Evolutionary conservation across 2,329 filamentous ascomycete species (phyloP), one percentile per base, ranked within the genome.

Genomic region (Chrysosporium keratinophilum): DNA sequence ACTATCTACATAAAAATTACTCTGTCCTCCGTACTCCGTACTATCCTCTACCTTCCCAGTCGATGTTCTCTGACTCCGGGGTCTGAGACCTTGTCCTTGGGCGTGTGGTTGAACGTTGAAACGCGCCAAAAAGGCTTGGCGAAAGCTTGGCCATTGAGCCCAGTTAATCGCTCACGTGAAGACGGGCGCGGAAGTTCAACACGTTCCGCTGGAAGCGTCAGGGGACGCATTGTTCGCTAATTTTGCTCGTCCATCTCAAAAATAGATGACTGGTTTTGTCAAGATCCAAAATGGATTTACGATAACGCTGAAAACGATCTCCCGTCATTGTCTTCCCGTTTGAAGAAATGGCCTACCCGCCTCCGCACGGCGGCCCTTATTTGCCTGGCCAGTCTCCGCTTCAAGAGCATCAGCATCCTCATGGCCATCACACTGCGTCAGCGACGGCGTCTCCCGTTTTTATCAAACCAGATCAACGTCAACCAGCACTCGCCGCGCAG

Each of bases 291-390:
- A 41, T 9, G 19, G 15, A 40, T 5, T 17, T 15, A 41, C 15
- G 39, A 41, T 17, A 9, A 12, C n/a, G 39, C 15, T 17, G 19
- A 14, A 44, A 44, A 37, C 10, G 10, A 5, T 14, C 9, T 42
- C 12, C 14, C 41, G 11, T 5, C 15, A 17, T 42, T 9, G 28
- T 31, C 23, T 10, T 2, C 31, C 3, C 37, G 10, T 34, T 15
- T 14, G 35, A 19, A 49, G 47, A 41, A 15, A 54, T 31, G 42
- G 35, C 44, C 15, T 49, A 54, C 41, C 50, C 31, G 14, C 43
- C 51, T 59, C 67, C 69, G 53, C 66, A 69, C 59, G 64, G 67
- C 57, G 67, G 68, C 57, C 69, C 68, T 61, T 71, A 70, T 58
- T 66, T 64, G 52, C 60, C 68, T 35, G 28, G 44, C 10, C 52